Base-by-base conservation (phyloP, 176 grass and related monocot species). In the Oryza brachyantha region DNA sequence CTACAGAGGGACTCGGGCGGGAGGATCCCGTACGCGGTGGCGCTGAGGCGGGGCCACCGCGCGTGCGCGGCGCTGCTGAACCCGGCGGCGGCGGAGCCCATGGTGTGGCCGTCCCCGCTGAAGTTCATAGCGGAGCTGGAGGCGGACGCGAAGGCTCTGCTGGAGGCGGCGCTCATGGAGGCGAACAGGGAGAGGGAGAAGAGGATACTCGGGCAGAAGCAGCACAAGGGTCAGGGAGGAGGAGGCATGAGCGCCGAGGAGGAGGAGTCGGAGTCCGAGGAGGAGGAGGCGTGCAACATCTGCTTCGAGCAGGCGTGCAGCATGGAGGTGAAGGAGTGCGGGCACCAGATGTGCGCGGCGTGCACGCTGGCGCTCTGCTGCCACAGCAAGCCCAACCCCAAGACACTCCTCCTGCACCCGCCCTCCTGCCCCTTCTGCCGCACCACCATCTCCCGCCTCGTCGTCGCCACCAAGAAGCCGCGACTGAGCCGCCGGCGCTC, bases 361-460 rank as follows among this genome's bases (percentile, higher is more conserved):
- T 99, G 96, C 88, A 95, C 86, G 61, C 76, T 99, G 37, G 96
- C 96, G 16, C 81, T 99, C 29, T 99, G 96, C 86, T 99, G 96
- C 88, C 96, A 99, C 83, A 83, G 61, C 83, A 99, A 94, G 82
- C 92, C 87, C 46, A 91, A 89, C 66, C 85, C 92, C 45, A 52
- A 75, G 4, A 93, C 84, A 25, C 87, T 64, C 50, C 54, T 38
- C 42, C 71, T 78, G 25, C 50, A 60, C 66, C 66, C 90, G 31
- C 96, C 92, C 8, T 63, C 90, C 34, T 99, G 96, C 70, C 96
- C 96, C 4, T 99, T 99, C 85, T 99, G 96, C 86, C 89, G 96
- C 61, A 82, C 90, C 87, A 66, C 39, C 80, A 99, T 99, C 79
- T 71, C 88, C n/a, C 86, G 86, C 12, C 83, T 99, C 2, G 84